phyloP scores from a whole-genome alignment of 164 flowering plant species.

The Echeveria elegans region DNA sequence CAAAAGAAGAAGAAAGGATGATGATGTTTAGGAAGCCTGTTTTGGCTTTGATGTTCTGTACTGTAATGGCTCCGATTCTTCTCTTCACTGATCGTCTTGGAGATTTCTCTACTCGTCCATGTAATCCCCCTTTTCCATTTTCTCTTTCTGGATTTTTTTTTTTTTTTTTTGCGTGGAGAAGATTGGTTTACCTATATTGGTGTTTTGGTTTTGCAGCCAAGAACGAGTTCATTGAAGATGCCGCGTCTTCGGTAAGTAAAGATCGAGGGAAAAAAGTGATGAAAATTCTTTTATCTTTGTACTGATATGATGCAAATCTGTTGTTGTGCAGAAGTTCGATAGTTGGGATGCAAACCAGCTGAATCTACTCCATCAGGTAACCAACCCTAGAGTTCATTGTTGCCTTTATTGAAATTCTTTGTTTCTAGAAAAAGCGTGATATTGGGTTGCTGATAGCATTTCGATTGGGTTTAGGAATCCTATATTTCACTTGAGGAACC shows the following conservation, averaged over 20 bases:
- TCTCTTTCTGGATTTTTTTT: not conserved
- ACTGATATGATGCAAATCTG: not conserved
- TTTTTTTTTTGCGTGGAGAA: not conserved
- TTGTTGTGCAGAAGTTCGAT: slow-evolving; percentile 21
- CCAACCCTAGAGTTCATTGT: too few species aligned
- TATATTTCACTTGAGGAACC: slow-evolving; percentile 43
- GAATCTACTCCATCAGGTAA: slow-evolving; percentile 74
- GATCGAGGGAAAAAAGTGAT: not conserved
- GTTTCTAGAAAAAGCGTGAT: not conserved
- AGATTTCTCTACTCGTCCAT: slow-evolving; percentile 26
- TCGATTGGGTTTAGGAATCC: slow-evolving; percentile 30
- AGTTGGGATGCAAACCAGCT: slow-evolving; percentile 31
- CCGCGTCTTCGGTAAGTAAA: slow-evolving; percentile 51
- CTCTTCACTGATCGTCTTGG: slow-evolving; percentile 66
- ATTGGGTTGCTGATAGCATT: not conserved
- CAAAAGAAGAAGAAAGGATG: too few species aligned
- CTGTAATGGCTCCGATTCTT: slow-evolving; percentile 72
- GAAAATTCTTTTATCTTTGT: not conserved
- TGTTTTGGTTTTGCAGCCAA: slow-evolving; percentile 34
- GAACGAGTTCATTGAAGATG: slow-evolving; percentile 49
- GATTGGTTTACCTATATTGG: not conserved
- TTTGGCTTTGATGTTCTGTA: slow-evolving; percentile 43
- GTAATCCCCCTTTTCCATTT: slow-evolving; percentile 23
- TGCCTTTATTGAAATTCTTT: not conserved
- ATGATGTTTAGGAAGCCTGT: slow-evolving; percentile 51